Evolutionary conservation across 1,139 yeast species (phyloP).

Genomic region (Hyphopichia burtonii): DNA sequence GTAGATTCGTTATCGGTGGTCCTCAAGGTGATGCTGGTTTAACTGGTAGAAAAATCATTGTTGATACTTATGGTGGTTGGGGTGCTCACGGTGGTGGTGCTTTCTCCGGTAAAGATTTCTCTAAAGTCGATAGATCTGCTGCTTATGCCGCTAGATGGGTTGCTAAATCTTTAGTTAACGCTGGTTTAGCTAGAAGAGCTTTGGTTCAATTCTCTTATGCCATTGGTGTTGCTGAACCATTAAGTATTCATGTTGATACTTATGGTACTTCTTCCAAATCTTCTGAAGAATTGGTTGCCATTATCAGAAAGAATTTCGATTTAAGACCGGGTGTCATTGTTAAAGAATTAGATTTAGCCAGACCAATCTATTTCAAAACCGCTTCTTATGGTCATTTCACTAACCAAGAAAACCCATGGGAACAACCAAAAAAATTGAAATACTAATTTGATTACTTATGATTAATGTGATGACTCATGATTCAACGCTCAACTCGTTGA

Average conservation of each 20-base stretch:
- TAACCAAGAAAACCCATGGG: conserved; percentile 98
- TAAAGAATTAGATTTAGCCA: conserved; percentile 92
- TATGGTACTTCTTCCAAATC: conserved; percentile 94
- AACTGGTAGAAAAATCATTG: conserved; percentile 99
- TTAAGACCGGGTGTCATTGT: conserved; percentile 99
- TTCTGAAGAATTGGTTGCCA: conserved; percentile 85
- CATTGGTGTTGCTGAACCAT: conserved; percentile 99
- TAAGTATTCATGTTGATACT: conserved; percentile 94
- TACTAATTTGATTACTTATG: conserved; percentile 43
- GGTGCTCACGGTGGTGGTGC: conserved; percentile 99
- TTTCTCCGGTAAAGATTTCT: conserved; percentile 99
- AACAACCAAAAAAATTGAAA: conserved; percentile 88
- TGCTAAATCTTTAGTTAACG: conserved; percentile 93
- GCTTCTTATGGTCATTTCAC: conserved; percentile 99
- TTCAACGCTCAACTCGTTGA: conserved; percentile 58
- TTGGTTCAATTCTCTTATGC: conserved; percentile 98
- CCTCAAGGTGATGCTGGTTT: conserved; percentile 99
- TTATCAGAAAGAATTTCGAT: conserved; percentile 92
- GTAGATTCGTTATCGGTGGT: conserved; percentile 99
- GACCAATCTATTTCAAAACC: conserved; percentile 98
- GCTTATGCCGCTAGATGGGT: conserved; percentile 99
- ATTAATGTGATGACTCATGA: conserved; percentile 48
- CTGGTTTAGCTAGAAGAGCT: conserved; percentile 96
- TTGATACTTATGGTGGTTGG: conserved; percentile 99
- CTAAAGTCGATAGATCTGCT: conserved; percentile 99